A percentile compares a stretch with the other conserved stretches of the same genome.
Conservation (phyloP, 225 moss, liverwort and hornwort genomes). For the Physcomitrium patens region DNA sequence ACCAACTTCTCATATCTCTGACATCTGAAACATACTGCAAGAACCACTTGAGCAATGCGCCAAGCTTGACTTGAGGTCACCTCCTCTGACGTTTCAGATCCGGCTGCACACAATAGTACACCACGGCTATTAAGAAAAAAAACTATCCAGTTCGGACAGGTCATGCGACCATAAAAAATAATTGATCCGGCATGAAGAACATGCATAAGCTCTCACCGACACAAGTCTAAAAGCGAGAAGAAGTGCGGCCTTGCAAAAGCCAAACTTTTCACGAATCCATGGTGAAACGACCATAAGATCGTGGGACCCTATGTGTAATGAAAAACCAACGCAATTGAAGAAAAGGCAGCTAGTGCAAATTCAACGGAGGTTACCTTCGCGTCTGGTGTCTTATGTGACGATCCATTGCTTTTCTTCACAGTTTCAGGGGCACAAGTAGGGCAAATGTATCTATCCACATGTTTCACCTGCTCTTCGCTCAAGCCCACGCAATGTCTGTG, state of each 20-base stretch:
- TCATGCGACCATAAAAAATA: neutral
- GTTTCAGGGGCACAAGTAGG: constrained; percentile 81
- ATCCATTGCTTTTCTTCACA: constrained; percentile 85
- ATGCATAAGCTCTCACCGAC: neutral
- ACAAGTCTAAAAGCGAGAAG: neutral
- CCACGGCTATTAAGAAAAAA: neutral
- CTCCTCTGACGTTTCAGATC: constrained; percentile 80
- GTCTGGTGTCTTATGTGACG: constrained; percentile 75
- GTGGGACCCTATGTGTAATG: neutral
- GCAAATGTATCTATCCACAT: constrained; percentile 92
- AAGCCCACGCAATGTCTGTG: constrained; percentile 92
- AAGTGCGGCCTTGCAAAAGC: neutral
- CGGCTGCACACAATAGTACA: constrained; percentile 47
- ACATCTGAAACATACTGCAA: neutral
- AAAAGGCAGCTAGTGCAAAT: neutral
- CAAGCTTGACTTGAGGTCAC: constrained; percentile 40
- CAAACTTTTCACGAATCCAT: no score
- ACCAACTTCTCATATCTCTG: constrained; percentile 27
- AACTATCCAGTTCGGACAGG: neutral
- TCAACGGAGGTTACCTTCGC: constrained; percentile 55
- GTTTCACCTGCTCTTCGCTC: constrained; percentile 85
- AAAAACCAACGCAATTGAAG: neutral
- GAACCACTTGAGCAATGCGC: neutral
- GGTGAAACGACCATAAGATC: no score
- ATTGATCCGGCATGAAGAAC: neutral